Evolutionary conservation across 805 yeast genomes (phyloP).

Genomic region (Clavispora santaluciae): DNA sequence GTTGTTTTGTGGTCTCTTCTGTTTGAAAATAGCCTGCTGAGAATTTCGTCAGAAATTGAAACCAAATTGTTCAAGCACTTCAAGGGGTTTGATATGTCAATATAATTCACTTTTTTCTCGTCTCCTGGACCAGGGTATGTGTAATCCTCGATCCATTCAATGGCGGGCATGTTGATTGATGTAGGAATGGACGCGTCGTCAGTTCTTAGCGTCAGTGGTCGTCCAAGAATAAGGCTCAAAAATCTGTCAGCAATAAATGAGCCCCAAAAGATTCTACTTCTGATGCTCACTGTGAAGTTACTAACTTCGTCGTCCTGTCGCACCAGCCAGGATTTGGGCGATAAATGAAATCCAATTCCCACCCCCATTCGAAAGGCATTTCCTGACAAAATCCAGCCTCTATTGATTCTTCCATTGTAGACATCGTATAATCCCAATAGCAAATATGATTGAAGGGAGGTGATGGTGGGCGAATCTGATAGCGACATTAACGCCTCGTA

Average conservation of each 20-base stretch:
- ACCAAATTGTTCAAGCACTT: slow-evolving; percentile 5
- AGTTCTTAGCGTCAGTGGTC: slow-evolving; percentile 8
- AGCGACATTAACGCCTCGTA: slow-evolving; percentile 7
- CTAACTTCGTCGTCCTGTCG: slow-evolving; percentile 2
- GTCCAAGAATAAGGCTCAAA: slow-evolving; percentile 10
- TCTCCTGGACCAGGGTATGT: slow-evolving; percentile 8
- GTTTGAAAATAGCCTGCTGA: slow-evolving; percentile 5
- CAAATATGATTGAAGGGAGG: slow-evolving; percentile 11
- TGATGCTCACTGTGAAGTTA: slow-evolving; percentile 7
- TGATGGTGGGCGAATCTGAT: slow-evolving; percentile 9
- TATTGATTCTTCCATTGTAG: slow-evolving; percentile 9
- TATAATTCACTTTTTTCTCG: slow-evolving; percentile 3
- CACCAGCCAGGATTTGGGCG: slow-evolving; percentile 9
- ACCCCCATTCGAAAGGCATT: slow-evolving; percentile 11
- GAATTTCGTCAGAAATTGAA: slow-evolving; percentile 9
- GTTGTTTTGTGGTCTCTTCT: background rate
- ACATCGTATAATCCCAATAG: slow-evolving; percentile 13
- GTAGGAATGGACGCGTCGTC: slow-evolving; percentile 9
- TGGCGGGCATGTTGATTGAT: slow-evolving; percentile 11
- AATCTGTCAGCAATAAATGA: slow-evolving; percentile 12
- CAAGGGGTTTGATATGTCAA: slow-evolving; percentile 11
- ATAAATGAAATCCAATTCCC: slow-evolving; percentile 12
- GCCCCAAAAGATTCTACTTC: slow-evolving; percentile 14
- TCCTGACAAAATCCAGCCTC: slow-evolving; percentile 13
- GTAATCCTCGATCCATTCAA: slow-evolving; percentile 9